Evolutionary conservation across 2,329 filamentous ascomycete genomes (phyloP), one percentile per base, ranked within the genome.

Genomic region (Verruconis gallopava): DNA sequence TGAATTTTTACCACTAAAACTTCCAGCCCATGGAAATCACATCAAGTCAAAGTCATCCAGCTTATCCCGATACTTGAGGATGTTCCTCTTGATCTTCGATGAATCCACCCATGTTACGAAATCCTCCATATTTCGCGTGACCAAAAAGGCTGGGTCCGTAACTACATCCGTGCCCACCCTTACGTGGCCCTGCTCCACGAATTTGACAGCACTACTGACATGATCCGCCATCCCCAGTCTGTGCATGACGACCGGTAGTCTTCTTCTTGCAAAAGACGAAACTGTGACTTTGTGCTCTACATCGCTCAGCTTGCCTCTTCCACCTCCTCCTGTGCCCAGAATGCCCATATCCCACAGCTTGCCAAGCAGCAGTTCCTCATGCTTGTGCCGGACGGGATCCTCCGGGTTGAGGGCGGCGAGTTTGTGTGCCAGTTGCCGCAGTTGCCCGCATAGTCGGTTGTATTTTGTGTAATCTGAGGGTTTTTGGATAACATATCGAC

Each of bases 51-150:
- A 96, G 64, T 96, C 89, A 64, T 96, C 89, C 63, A 95, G 64
- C 68, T 93, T 85, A 62, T 95, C 86, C 53, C 85, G 77, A 60
- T 95, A 96, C 64, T 84, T 85, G 75, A 94, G 79, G 49, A 95
- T 93, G 58, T 86, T 91, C 57, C 82, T 75, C 80, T 93, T 94
- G 61, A 96, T 88, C 81, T 95, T 95, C 63, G 85, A 93, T 46
- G 85, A 85, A 54, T 93, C 84, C 6, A 89, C 81, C 89, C 89
- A 96, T 0, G 89, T 95, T 14, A 96, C 82, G 59, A 93, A 94
- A 64, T 96, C 89, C 64, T 96, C 89, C 73, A 93, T 85, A 47
- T 77, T 83, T 49, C 88, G 72, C 28, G 85, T 91, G 5, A 96
- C 85, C 41, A 95, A 63, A 54, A 86, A 95, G 1, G 86, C 88